Evolutionary conservation across 345 rosid species (phyloP), one percentile per base, ranked within the genome.

Genomic region (Eucalyptus tenuipes): DNA sequence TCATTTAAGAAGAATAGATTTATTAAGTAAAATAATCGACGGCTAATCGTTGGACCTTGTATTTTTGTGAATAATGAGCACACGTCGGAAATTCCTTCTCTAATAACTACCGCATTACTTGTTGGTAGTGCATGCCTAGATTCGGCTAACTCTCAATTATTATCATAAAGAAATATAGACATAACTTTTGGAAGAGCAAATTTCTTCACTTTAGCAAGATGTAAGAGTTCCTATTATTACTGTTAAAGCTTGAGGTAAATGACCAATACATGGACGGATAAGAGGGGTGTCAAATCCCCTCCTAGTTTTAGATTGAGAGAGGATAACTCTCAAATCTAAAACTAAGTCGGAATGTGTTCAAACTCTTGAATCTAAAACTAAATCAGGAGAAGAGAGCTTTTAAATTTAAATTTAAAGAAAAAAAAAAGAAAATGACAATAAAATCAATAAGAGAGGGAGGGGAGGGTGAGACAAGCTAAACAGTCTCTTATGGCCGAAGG

Each of bases 61-160:
- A 55, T 55, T 1, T 55, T 22, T 5, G 1, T 55, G 27, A 55
- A 55, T 55, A 24, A 55, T 55, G 61, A 55, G 61, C 6, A 22
- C 2, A 24, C 6, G 12, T 24, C 0, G 12, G 0, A 55, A 55
- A 10, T 55, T 24, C 27, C 0, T 24, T 55, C 27, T 55, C 29
- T 10, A 55, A 55, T 55, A 55, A 55, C 6, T 55, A 10, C 3
- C 3, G 6, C 61, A 24, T 55, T 55, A 55, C 13, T 24, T 55
- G 61, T 55, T 55, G 61, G 61, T 10, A 55, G 61, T 22, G 27
- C 12, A 55, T 4, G 6, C 61, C 29, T 55, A 55, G 29, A 24
- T 55, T 55, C 6, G 6, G 1, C 61, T 10, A 55, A 24, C 29
- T 55, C 13, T 55, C 24, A 55, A 9, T 24, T 24, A 55, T 55